Percentiles rank a stretch among this genome's conserved stretches.
These are phyloP conservation scores for Drechmeria coniospora DNA, from an alignment of 2,329 filamentous ascomycete genomes.

Conservation along the genomic window DNA sequence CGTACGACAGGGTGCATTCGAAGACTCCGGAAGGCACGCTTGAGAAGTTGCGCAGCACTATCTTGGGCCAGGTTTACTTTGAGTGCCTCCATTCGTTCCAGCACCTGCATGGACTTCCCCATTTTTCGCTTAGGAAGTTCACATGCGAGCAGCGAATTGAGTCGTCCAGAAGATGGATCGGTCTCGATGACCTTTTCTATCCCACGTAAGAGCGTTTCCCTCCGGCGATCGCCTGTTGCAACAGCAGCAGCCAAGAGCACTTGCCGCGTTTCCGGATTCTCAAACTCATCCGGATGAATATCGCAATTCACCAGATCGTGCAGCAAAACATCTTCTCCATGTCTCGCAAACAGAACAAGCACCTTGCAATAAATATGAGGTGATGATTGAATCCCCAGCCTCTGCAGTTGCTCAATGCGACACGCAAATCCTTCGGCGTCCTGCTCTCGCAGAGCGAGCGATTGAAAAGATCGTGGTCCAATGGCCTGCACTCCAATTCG, in stretches of 20 bases:
- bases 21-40: constrained; percentile 11
- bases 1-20: constrained; percentile 11
- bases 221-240: constrained; percentile 20
- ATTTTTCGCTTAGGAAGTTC: constrained; percentile 7
- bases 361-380: constrained; percentile 49
- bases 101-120: constrained; percentile 10
- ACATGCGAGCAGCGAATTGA: constrained; percentile 9
- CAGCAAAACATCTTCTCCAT: constrained; percentile 36
- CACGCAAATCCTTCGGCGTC: constrained; percentile 38
- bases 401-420: constrained; percentile 45
- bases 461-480: constrained; percentile 61
- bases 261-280: constrained; percentile 25
- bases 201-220: constrained; percentile 27
- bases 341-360: constrained; percentile 45
- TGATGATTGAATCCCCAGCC: constrained; percentile 46
- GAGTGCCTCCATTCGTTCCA: constrained; percentile 18
- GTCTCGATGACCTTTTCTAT: constrained; percentile 17
- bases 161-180: constrained; percentile 8
- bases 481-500: constrained; percentile 58
- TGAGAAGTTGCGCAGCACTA: constrained; percentile 12
- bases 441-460: constrained; percentile 53
- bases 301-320: constrained; percentile 29
- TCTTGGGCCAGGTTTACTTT: constrained; percentile 13
- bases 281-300: constrained; percentile 40
- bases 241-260: constrained; percentile 20